Conservation (phyloP, 2,329 filamentous ascomycete species). For the Nectriaceae sp. region DNA sequence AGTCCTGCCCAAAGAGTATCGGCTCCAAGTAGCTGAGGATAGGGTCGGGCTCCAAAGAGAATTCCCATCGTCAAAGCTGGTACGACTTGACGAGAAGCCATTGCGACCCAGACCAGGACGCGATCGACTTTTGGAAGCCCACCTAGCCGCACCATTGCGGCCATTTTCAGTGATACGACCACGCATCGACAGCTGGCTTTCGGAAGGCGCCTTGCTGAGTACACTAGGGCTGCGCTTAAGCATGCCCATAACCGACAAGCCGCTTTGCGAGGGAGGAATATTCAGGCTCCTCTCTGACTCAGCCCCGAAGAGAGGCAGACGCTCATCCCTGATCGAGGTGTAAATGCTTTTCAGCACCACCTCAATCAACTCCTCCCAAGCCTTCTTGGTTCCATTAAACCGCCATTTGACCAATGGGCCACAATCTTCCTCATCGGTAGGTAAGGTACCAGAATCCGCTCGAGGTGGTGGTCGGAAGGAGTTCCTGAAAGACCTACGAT, state of each 20-base stretch:
- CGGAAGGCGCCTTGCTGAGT: conserved; percentile 89
- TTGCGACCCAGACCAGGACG: conserved; percentile 73
- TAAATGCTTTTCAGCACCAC: conserved; percentile 91
- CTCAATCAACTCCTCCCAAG: conserved; percentile 90
- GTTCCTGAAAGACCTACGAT: conserved; percentile 43
- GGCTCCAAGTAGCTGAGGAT: conserved; percentile 95
- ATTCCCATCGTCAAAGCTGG: conserved; percentile 87
- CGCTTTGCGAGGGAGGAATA: conserved; percentile 52
- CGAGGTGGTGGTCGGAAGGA: conserved; percentile 55
- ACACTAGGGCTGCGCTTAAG: conserved; percentile 87
- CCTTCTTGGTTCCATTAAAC: conserved; percentile 73
- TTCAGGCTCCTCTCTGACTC: conserved; percentile 46
- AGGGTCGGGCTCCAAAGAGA: conserved; percentile 85
- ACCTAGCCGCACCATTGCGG: conserved; percentile 63
- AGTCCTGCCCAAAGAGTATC: conserved; percentile 87
- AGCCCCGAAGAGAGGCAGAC: conserved; percentile 82
- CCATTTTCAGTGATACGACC: conserved; percentile 67
- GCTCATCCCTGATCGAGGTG: conserved; percentile 81
- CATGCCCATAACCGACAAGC: conserved; percentile 73
- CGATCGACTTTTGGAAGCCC: conserved; percentile 84
- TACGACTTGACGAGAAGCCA: conserved; percentile 86
- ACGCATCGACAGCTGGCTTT: conserved; percentile 68
- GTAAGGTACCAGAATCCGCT: conserved; percentile 41
- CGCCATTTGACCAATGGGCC: conserved; percentile 77
- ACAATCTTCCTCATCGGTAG: conserved; percentile 49